Evolutionary conservation across 192 early-diverging fungal genomes (phyloP), one percentile per base, ranked within the genome.

Genomic region (Powellomyces hirtus): DNA sequence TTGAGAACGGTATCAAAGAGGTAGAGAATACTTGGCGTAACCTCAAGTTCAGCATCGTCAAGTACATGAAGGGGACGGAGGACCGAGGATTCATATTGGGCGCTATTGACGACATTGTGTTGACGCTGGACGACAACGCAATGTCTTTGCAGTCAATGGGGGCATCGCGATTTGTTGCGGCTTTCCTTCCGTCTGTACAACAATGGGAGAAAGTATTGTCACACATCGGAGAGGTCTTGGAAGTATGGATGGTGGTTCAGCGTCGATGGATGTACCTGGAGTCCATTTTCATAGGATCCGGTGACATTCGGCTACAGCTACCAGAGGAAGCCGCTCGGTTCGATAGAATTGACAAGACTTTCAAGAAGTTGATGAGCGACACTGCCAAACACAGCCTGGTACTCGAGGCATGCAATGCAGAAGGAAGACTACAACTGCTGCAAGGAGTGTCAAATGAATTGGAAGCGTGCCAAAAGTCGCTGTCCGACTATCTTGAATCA

Each of bases 221-320:
- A 5, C 79, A 77, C 44, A 80, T 86, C 68, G 82, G 79, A 13
- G 85, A 86, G 68, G 79, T 83, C 18, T 68, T 78, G 13, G 85
- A 86, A 38, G 79, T 83, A 1, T 86, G 85, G 85, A 84, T 84
- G 77, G 78, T 81, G 0, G 81, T 83, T 27, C 85, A 86, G 68
- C 42, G 85, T 26, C 78, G 84, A 27, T 86, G 85, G 85, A 84
- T 84, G 79, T 86, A 86, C 58, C 75, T 86, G 27, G 85, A 86
- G 52, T 78, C 77, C 27, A 86, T 86, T 59, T 86, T 86, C 52
- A 80, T 83, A 62, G 85, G 84, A 0, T 72, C 85, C 0, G 81
- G 81, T 4, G 85, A 86, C 62, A 86, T 86, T 49, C 64, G 81
- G 11, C 62, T 80, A 72, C 85, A 86, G 61, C 69, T 86, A 10